Base-by-base conservation (phyloP, 2,329 filamentous ascomycete species). In the Pseudocercospora cruenta region DNA sequence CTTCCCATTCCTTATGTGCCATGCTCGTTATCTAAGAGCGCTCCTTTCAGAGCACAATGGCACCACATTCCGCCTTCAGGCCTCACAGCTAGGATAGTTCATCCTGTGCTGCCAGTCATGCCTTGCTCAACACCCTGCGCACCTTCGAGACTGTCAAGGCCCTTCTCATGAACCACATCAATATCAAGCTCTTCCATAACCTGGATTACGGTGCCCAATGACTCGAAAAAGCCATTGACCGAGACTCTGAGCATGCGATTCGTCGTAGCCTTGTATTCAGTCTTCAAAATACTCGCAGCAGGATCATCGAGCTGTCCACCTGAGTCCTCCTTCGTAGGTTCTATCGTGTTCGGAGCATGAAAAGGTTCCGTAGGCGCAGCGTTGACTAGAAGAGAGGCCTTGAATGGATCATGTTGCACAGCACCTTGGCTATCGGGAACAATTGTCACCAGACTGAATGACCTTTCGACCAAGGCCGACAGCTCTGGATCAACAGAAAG, bases 161-260 rank as follows among this genome's bases (percentile, higher is more conserved):
- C 78, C 24, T 78, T 75, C 62, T 77, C 76, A 67, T 85, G 86
- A 45, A 97, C 77, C 1, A 95, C 90, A 81, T 97, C 94, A 26
- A 89, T 87, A 79, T 98, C 94, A 73, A 98, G 80, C 77, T 96
- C 91, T 78, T 92, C 89, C 91, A 97, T 97, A 16, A 96, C 91
- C 62, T 93, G 91, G 49, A 97, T 79, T 0, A 97, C 90, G 4
- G 97, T 88, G 60, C 88, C 88, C 63, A 97, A 79, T 72, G 91
- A 96, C 74, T 98, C 94, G 85, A 98, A 93, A 79, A 97, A 97
- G 9, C 93, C 93, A 80, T 98, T 98, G 64, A 97, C 94, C 2
- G 94, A 92, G 2, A 99, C 95, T 53, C 95, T 90, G 65, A 99
- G 85, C 94, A 98, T 98, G 72, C 95, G 90, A 77, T 97, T 97